phyloP scores from a whole-genome alignment of 257 asterid genomes.

The Capsicum rhomboideum region DNA sequence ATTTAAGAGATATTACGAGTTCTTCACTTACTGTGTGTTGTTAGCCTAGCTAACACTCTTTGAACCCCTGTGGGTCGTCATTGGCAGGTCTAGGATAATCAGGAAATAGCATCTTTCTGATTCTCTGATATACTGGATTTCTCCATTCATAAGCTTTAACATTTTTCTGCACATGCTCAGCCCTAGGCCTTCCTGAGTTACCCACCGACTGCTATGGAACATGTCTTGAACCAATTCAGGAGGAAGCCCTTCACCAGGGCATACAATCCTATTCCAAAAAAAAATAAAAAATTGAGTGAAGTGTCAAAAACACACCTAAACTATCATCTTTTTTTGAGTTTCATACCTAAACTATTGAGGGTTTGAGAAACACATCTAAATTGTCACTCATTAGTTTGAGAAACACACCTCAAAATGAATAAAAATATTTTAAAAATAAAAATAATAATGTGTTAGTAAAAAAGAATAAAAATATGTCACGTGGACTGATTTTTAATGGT shows the following conservation, averaged over 20 bases:
- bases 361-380: too few relatives aligned
- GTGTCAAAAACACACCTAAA: too few relatives aligned
- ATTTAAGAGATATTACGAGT: background rate
- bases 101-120: conserved; percentile 64
- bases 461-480: too few relatives aligned
- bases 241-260: conserved; percentile 92
- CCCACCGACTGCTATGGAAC: conserved; percentile 70
- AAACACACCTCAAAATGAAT: too few relatives aligned
- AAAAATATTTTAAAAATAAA: too few relatives aligned
- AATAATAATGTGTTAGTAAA: too few relatives aligned
- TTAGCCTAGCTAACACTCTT: conserved; percentile 20
- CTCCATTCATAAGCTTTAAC: conserved; percentile 82
- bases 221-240: conserved; percentile 71
- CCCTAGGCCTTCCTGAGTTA: conserved; percentile 69
- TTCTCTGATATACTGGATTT: conserved; percentile 78
- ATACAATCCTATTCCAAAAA: conserved; percentile 44
- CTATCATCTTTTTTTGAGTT: too few relatives aligned
- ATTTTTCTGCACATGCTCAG: conserved; percentile 64
- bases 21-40: background rate
- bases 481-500: too few relatives aligned
- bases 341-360: too few relatives aligned
- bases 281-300: background rate
- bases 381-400: too few relatives aligned
- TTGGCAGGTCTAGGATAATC: conserved; percentile 48
- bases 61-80: conserved; percentile 24